Evolutionary conservation across 371 early-diverging fungal genomes (phyloP).

Genomic region (Syncephalastrum contaminatum): DNA sequence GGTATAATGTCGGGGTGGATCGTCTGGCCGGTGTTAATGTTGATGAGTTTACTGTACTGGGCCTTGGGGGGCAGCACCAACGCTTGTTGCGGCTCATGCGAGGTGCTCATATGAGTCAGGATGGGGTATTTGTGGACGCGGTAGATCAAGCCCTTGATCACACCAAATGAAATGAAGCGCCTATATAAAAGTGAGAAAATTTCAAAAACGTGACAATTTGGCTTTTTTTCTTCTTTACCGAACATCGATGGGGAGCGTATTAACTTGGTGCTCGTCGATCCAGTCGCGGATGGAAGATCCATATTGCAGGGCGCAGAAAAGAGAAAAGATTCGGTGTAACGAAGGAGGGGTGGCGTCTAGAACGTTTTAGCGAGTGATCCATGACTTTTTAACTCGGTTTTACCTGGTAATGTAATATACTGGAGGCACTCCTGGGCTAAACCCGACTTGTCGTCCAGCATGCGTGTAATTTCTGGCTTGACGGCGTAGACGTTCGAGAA

Average conservation of each 20-base stretch:
- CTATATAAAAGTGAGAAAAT: conserved; percentile 28
- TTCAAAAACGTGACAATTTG: neutral
- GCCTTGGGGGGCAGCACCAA: conserved; percentile 14
- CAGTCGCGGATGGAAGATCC: conserved; percentile 74
- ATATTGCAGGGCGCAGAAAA: conserved; percentile 74
- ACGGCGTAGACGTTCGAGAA: conserved; percentile 83
- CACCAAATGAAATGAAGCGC: conserved; percentile 81
- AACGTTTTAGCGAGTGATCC: too few relatives aligned
- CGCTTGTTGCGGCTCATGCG: conserved; percentile 8
- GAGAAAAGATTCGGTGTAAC: conserved; percentile 64
- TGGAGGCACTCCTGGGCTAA: conserved; percentile 66
- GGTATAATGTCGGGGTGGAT: conserved; percentile 47
- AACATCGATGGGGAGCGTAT: conserved; percentile 66
- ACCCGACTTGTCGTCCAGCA: conserved; percentile 58
- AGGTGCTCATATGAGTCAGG: conserved; percentile 24
- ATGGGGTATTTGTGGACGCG: conserved; percentile 86
- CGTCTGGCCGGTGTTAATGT: conserved; percentile 32
- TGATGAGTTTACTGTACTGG: conserved; percentile 24
- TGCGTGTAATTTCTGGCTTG: conserved; percentile 56
- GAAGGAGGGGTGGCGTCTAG: conserved; percentile 49
- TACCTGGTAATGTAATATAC: conserved; percentile 67
- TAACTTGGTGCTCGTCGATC: conserved; percentile 71
- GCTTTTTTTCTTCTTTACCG: conserved; percentile 44
- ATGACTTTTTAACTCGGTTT: conserved; percentile 4
- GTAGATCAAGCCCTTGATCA: conserved; percentile 75